Evolutionary conservation across 2,329 filamentous ascomycete genomes (phyloP).

Genomic region (Leptoxyphium fumago): DNA sequence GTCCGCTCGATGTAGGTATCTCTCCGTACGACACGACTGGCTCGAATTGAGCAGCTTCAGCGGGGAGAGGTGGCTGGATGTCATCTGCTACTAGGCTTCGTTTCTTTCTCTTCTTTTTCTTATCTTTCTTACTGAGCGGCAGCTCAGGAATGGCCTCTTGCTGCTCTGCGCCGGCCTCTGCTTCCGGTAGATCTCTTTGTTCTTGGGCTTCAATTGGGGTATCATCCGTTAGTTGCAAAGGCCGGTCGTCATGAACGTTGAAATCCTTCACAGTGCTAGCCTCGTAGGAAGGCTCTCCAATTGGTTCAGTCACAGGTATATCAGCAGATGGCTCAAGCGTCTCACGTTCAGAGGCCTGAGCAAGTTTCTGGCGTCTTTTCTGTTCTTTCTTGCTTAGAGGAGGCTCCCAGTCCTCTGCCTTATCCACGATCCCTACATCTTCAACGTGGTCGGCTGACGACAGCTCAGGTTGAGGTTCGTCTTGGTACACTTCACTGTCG

Average conservation of each 20-base stretch:
- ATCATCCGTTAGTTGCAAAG: background rate
- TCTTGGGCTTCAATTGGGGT: background rate
- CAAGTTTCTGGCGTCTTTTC: slow-evolving; percentile 23
- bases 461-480: slow-evolving; percentile 4
- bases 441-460: slow-evolving; percentile 19
- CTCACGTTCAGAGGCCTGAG: slow-evolving; percentile 1
- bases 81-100: background rate
- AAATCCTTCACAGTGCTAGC: slow-evolving; percentile 1
- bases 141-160: slow-evolving; percentile 9
- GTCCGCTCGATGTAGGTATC: too few species aligned
- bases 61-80: background rate
- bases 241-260: too few species aligned
- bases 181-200: background rate
- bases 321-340: background rate
- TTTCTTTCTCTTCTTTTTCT: slow-evolving; percentile 33
- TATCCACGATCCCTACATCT: slow-evolving; percentile 14
- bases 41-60: background rate
- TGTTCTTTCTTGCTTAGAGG: slow-evolving; percentile 21
- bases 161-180: background rate
- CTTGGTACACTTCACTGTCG: slow-evolving; percentile 20
- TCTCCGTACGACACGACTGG: background rate
- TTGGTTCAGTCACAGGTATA: slow-evolving; percentile 1
- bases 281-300: background rate
- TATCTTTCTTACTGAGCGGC: slow-evolving; percentile 35
- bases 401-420: slow-evolving; percentile 19